Base-by-base conservation (phyloP, 345 rosid species). In the Atalantia buxifolia region DNA sequence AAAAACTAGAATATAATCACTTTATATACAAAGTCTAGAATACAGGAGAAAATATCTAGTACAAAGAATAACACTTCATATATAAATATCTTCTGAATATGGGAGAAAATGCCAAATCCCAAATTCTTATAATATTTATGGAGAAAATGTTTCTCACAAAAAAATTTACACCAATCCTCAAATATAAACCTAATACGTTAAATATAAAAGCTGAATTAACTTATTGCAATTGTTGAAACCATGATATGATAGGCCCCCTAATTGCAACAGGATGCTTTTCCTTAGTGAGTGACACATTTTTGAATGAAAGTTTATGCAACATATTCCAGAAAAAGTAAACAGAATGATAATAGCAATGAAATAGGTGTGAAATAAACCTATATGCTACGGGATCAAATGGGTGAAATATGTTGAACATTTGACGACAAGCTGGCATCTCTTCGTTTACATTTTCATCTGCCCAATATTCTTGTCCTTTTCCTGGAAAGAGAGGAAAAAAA, bases 361-460 rank as follows among this genome's bases (percentile, higher is more conserved):
- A 40, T 70, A 33, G 16, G 25, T 30, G 78, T 66, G 40, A 78
- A 64, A 78, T 85, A 76, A 64, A 96, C 99, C 99, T 92, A 84
- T 94, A 96, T 74, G 99, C 99, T 80, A 96, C 99, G 67, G 99
- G 99, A 85, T 96, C 99, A 81, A 78, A 96, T 28, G 98, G 99
- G 83, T 94, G 98, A 85, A 94, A 96, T 77, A 96, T 96, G 88
- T 94, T 96, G 92, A 94, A 87, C 98, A 96, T 94, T 86, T 88
- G 99, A 76, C 84, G 87, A 83, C 98, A 96, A 69, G 94, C 91
- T 66, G 98, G 99, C 91, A 92, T 92, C 92, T 94, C 98, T 89
- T 96, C 99, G 40, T 4, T 82, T 77, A 84, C 88, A 79, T 88
- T 91, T 71, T 89, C 98, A 85, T 88, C 98, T 53, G 50, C 90